A percentile compares a stretch with the other conserved stretches of the same genome.
Conservation (phyloP, 139 green algal genomes). For the Volvox africanus region DNA sequence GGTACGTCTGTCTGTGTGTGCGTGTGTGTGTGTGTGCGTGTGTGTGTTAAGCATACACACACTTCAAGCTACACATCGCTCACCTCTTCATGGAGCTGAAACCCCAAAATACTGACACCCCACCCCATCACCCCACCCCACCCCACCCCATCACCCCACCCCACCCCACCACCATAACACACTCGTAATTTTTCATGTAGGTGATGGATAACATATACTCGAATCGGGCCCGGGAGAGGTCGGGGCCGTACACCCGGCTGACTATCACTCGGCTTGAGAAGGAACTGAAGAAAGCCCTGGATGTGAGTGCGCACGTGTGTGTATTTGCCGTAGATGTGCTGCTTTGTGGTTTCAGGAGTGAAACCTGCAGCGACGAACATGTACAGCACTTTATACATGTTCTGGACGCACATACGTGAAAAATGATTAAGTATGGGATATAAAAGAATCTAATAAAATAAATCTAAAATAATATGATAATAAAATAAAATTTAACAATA, state of each 20-base stretch:
- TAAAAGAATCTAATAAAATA: too few relatives aligned
- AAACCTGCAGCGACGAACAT: too few relatives aligned
- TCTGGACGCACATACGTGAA: too few relatives aligned
- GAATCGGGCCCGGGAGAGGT: not conserved
- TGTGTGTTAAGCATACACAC: not conserved
- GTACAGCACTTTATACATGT: too few relatives aligned
- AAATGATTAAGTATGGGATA: too few relatives aligned
- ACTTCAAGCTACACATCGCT: not conserved
- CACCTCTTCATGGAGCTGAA: not conserved
- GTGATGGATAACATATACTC: slow-evolving; percentile 45
- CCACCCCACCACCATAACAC: not conserved
- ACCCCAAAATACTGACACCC: not conserved
- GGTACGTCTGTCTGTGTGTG: not conserved
- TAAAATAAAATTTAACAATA: too few relatives aligned
- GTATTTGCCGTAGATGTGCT: too few relatives aligned
- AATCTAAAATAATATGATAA: too few relatives aligned
- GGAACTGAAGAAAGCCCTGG: slow-evolving; percentile 29
- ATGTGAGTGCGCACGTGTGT: not conserved
- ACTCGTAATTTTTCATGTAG: not conserved
- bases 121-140: not conserved
- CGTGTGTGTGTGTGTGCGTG: not conserved
- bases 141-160: not conserved
- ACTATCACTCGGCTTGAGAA: not conserved
- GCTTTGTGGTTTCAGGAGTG: too few relatives aligned
- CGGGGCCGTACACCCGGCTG: slow-evolving; percentile 1